Percentiles rank a stretch among this genome's conserved stretches.
Conservation (phyloP, 2,329 filamentous ascomycete species). For the Harringtonia lauricola region DNA sequence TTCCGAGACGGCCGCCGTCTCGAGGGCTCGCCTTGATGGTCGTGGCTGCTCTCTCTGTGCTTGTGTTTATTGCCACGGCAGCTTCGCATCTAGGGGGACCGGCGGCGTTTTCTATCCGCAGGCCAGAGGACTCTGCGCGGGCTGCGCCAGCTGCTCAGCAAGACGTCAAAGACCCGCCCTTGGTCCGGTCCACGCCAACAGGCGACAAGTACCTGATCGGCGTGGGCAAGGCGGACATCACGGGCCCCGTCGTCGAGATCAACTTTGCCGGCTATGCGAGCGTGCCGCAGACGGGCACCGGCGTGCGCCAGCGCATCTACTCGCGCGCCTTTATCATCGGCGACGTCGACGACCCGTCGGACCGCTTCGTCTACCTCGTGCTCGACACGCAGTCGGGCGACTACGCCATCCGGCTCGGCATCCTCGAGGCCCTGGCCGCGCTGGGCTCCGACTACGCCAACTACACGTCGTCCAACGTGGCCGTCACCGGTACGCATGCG, state of each 20-base stretch:
- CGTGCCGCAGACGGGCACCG: conserved; percentile 68
- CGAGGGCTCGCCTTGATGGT: conserved; percentile 16
- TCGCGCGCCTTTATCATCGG: conserved; percentile 84
- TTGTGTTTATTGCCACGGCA: conserved; percentile 22
- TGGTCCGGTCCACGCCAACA: conserved; percentile 12
- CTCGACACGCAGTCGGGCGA: conserved; percentile 83
- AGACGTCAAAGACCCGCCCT: conserved; percentile 2
- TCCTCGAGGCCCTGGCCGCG: conserved; percentile 59
- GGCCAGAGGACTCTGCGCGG: no score
- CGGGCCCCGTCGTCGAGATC: conserved; percentile 75
- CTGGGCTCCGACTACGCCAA: conserved; percentile 62
- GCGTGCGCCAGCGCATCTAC: conserved; percentile 78
- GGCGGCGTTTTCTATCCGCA: not conserved
- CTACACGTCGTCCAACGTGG: conserved; percentile 73
- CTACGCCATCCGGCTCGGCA: conserved; percentile 78
- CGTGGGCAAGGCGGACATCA: conserved; percentile 48
- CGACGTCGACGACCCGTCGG: conserved; percentile 49
- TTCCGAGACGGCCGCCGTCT: conserved; percentile 1
- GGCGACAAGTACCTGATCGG: conserved; percentile 40
- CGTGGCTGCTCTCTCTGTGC: conserved; percentile 21
- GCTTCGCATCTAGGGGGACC: conserved; percentile 15
- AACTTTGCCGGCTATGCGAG: conserved; percentile 90
- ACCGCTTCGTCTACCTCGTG: conserved; percentile 79
- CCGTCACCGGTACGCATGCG: conserved; percentile 85
- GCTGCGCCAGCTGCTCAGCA: no score